Percentiles rank a stretch among this genome's conserved stretches.
Evolutionary conservation across 2,329 filamentous ascomycete species (phyloP).

Genomic region (Ophiostoma novo-ulmi): DNA sequence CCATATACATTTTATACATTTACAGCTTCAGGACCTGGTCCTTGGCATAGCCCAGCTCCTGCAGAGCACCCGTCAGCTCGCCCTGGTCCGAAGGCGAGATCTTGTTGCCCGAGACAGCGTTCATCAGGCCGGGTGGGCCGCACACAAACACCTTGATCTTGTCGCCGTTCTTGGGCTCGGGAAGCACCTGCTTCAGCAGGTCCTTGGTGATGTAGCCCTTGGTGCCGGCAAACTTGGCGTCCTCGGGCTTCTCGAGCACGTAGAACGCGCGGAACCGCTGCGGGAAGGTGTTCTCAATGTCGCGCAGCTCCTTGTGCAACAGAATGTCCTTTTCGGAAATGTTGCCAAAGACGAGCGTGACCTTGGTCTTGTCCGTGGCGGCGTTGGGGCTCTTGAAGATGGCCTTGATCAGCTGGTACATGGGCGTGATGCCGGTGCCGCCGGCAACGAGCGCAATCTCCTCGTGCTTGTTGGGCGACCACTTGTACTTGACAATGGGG

Average conservation of each 20-base stretch:
- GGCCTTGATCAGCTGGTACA: slow-evolving; percentile 87
- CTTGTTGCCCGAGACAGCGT: slow-evolving; percentile 85
- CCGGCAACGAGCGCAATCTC: slow-evolving; percentile 87
- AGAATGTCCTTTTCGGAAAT: slow-evolving; percentile 85
- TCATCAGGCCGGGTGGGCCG: slow-evolving; percentile 88
- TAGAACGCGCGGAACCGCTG: slow-evolving; percentile 95
- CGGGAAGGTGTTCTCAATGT: slow-evolving; percentile 92
- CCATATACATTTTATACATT: slow-evolving; percentile 25
- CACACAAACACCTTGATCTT: slow-evolving; percentile 90
- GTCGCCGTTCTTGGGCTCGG: slow-evolving; percentile 84
- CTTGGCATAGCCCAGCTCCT: slow-evolving; percentile 48
- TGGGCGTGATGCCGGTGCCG: slow-evolving; percentile 93
- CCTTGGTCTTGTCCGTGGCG: slow-evolving; percentile 78
- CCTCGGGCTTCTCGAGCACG: slow-evolving; percentile 72
- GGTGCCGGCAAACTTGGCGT: slow-evolving; percentile 69
- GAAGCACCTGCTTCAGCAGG: slow-evolving; percentile 87
- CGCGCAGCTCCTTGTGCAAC: slow-evolving; percentile 74
- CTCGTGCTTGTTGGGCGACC: slow-evolving; percentile 85
- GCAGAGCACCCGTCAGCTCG: slow-evolving; percentile 73
- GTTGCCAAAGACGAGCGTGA: slow-evolving; percentile 93
- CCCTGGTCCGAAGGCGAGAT: slow-evolving; percentile 90
- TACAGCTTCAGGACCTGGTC: slow-evolving; percentile 96
- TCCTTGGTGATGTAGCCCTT: slow-evolving; percentile 86
- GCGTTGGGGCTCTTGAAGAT: slow-evolving; percentile 94
- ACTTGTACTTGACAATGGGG: slow-evolving; percentile 88